Conservation (phyloP, 495 filamentous ascomycete genomes). For the Penicillium flavigenum region DNA sequence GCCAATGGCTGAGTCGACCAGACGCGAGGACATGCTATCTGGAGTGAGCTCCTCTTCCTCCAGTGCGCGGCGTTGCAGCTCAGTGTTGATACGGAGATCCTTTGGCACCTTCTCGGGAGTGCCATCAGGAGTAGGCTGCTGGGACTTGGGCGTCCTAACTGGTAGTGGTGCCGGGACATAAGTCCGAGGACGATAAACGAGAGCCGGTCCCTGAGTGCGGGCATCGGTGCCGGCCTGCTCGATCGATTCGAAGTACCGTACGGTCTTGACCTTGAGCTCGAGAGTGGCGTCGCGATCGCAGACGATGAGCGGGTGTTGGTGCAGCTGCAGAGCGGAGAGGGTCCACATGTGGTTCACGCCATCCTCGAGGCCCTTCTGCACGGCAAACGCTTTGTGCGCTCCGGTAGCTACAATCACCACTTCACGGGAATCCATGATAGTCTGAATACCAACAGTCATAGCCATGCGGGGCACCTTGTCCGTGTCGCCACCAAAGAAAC, state of each 20-base stretch:
- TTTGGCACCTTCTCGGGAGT: constrained; percentile 41
- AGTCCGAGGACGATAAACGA: constrained; percentile 44
- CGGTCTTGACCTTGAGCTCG: constrained; percentile 83
- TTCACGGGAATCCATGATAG: constrained; percentile 76
- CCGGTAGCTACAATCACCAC: constrained; percentile 81
- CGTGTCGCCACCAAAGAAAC: constrained; percentile 77
- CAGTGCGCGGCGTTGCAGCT: constrained; percentile 35
- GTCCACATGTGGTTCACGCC: constrained; percentile 92
- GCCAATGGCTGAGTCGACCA: constrained; percentile 54
- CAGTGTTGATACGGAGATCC: constrained; percentile 47
- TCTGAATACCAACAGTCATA: constrained; percentile 84
- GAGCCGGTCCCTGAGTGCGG: constrained; percentile 53
- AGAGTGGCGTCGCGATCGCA: constrained; percentile 84
- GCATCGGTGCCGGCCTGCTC: constrained; percentile 58
- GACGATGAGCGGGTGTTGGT: constrained; percentile 75
- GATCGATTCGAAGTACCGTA: constrained; percentile 68
- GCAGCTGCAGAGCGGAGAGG: constrained; percentile 73
- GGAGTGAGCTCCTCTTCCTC: constrained; percentile 59
- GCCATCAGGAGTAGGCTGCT: constrained; percentile 28
- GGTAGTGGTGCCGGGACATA: constrained; percentile 41
- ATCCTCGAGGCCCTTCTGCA: constrained; percentile 78
- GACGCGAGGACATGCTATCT: constrained; percentile 67
- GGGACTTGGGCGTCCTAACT: constrained; percentile 24
- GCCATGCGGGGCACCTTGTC: constrained; percentile 76
- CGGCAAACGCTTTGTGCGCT: constrained; percentile 75